Percentiles rank a stretch among this genome's conserved stretches.
phyloP scores from a whole-genome alignment of 371 early-diverging fungal species.

The Synchytrium microbalum region DNA sequence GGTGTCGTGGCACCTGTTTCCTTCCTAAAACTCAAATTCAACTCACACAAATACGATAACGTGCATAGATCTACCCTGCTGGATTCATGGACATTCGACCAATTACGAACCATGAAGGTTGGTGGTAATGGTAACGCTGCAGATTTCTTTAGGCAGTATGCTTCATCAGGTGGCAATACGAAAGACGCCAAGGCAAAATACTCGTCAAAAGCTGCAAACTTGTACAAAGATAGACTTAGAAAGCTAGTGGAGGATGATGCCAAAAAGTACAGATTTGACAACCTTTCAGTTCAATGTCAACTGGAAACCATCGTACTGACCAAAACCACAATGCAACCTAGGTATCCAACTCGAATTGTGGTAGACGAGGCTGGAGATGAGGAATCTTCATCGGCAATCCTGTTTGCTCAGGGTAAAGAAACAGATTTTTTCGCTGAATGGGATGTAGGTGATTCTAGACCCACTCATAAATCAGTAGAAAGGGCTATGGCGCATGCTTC shows the following conservation, averaged over 20 bases:
- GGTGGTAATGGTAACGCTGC: constrained; percentile 71
- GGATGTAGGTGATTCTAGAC: constrained; percentile 20
- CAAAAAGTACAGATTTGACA: constrained; percentile 12
- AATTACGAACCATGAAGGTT: constrained; percentile 87
- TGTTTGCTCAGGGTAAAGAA: constrained; percentile 1
- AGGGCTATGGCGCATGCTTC: background rate
- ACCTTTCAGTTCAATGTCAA: too few species aligned
- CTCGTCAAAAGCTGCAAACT: constrained; percentile 61
- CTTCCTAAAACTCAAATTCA: background rate
- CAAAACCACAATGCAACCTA: constrained; percentile 6
- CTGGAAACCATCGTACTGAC: constrained; percentile 1
- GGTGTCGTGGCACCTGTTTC: constrained; percentile 4
- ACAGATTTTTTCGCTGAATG: constrained; percentile 41
- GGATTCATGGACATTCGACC: constrained; percentile 91
- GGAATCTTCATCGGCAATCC: background rate
- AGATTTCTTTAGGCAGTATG: constrained; percentile 72
- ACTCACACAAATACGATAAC: constrained; percentile 11
- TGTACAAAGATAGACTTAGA: constrained; percentile 75
- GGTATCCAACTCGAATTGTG: constrained; percentile 29
- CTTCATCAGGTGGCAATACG: constrained; percentile 29
- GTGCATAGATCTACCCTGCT: constrained; percentile 66
- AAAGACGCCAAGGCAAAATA: constrained; percentile 82
- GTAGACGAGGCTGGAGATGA: constrained; percentile 18
- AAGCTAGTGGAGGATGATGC: constrained; percentile 73
- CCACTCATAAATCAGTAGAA: constrained; percentile 1